These are phyloP conservation scores for Miamiensis avidus DNA, from an alignment of 169 alveolate genomes.

Conservation along the genomic window DNA sequence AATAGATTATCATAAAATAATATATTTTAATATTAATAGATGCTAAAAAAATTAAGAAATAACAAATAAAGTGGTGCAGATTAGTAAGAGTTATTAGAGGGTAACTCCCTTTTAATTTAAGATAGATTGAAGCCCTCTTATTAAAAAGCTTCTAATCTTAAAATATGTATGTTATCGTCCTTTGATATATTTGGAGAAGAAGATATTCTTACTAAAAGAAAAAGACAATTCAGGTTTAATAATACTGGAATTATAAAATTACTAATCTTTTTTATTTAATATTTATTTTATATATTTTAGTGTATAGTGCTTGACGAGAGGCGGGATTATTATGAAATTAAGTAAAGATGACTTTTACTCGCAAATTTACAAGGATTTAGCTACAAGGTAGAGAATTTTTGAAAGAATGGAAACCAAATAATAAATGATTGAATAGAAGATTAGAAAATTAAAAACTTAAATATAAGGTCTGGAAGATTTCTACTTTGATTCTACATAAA, in stretches of 20 bases:
- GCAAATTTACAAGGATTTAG: background rate
- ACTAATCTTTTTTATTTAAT: background rate
- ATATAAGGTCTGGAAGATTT: background rate
- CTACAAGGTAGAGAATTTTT: background rate
- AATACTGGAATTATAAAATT: background rate
- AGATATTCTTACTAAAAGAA: conserved; percentile 6
- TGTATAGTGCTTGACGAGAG: background rate
- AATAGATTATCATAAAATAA: background rate
- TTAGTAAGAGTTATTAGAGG: background rate
- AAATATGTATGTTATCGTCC: background rate
- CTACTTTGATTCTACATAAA: background rate
- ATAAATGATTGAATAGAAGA: background rate
- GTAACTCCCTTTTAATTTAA: background rate
- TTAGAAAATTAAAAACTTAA: too few relatives aligned
- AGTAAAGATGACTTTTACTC: background rate
- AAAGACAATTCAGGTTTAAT: background rate
- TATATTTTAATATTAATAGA: background rate
- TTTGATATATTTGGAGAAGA: conserved; percentile 26
- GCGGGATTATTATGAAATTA: background rate
- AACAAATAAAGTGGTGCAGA: background rate
- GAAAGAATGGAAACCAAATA: background rate
- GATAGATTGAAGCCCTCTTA: background rate
- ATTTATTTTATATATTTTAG: background rate
- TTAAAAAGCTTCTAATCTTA: background rate
- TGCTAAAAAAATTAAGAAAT: background rate